Conservation (phyloP, 1,284 basidiomycete genomes). For the Cutaneotrichosporon sp. region DNA sequence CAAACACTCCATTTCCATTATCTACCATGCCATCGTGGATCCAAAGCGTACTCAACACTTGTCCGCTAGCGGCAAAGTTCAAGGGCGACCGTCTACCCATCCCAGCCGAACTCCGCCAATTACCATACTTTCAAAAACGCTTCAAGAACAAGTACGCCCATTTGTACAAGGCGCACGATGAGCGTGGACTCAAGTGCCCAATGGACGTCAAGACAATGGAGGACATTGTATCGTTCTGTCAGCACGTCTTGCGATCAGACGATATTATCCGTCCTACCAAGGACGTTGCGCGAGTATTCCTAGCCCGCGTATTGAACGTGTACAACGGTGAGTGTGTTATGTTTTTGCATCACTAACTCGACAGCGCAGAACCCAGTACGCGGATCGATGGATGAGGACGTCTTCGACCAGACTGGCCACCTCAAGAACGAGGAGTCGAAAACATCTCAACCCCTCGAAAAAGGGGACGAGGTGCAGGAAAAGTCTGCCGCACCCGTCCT, state of each 20-base stretch:
- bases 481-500: background rate
- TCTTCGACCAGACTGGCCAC: slow-evolving; percentile 4
- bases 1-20: background rate
- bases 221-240: slow-evolving; percentile 10
- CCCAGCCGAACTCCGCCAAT: background rate
- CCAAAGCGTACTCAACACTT: slow-evolving; percentile 1
- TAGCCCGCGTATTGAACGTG: slow-evolving; percentile 7
- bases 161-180: slow-evolving; percentile 8
- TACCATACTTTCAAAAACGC: slow-evolving; percentile 8
- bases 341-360: background rate
- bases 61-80: slow-evolving; percentile 4
- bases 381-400: slow-evolving; percentile 10
- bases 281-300: slow-evolving; percentile 6
- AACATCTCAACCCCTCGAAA: background rate
- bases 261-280: slow-evolving; percentile 4
- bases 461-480: background rate
- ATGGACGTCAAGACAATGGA: slow-evolving; percentile 8
- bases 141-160: slow-evolving; percentile 14
- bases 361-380: slow-evolving; percentile 7
- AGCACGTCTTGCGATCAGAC: slow-evolving; percentile 10
- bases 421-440: background rate
- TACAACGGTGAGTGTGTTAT: slow-evolving; percentile 6
- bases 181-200: slow-evolving; percentile 7
- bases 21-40: slow-evolving; percentile 6
- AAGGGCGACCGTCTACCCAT: slow-evolving; percentile 8